Percentiles rank a stretch among this genome's conserved stretches.
Conservation (phyloP, 345 rosid species). For the Kandelia obovata region DNA sequence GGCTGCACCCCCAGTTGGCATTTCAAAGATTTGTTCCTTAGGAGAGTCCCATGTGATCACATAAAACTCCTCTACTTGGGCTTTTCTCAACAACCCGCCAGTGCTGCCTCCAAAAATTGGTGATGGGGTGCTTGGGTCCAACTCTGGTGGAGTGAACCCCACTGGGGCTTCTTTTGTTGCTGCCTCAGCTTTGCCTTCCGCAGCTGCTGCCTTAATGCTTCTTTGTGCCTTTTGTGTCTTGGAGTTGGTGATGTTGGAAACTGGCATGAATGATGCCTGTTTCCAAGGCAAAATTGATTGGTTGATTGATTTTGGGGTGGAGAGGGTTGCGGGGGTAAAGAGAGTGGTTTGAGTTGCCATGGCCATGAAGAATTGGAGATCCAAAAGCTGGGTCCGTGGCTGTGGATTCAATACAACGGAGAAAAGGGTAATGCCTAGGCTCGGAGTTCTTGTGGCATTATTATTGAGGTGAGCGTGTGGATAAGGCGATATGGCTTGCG, state of each 20-base stretch:
- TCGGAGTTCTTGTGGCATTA: slow-evolving; percentile 22
- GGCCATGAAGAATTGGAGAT: slow-evolving; percentile 8
- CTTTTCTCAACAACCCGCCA: slow-evolving; percentile 71
- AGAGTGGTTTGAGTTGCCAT: slow-evolving; percentile 75
- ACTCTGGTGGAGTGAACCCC: slow-evolving; percentile 78
- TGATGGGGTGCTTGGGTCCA: slow-evolving; percentile 84
- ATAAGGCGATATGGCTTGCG: slow-evolving; percentile 43
- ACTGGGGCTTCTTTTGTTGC: slow-evolving; percentile 54
- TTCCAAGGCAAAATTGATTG: slow-evolving; percentile 44
- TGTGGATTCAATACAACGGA: background rate
- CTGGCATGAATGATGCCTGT: slow-evolving; percentile 20
- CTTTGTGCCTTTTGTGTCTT: slow-evolving; percentile 20
- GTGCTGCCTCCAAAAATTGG: slow-evolving; percentile 93
- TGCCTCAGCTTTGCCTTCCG: slow-evolving; percentile 25
- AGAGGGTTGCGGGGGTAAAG: slow-evolving; percentile 48
- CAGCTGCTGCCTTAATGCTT: slow-evolving; percentile 37
- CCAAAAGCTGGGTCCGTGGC: background rate
- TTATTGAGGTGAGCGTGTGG: slow-evolving; percentile 26
- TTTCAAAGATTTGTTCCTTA: slow-evolving; percentile 88
- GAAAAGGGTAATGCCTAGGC: background rate
- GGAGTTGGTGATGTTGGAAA: background rate
- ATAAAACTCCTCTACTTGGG: slow-evolving; percentile 88
- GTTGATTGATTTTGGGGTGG: slow-evolving; percentile 42
- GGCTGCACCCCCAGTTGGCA: slow-evolving; percentile 95
- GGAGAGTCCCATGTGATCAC: slow-evolving; percentile 96